A percentile compares a stretch with the other conserved stretches of the same genome.
phyloP scores from a whole-genome alignment of 148 eudicot species.

The Agrostemma githago region DNA sequence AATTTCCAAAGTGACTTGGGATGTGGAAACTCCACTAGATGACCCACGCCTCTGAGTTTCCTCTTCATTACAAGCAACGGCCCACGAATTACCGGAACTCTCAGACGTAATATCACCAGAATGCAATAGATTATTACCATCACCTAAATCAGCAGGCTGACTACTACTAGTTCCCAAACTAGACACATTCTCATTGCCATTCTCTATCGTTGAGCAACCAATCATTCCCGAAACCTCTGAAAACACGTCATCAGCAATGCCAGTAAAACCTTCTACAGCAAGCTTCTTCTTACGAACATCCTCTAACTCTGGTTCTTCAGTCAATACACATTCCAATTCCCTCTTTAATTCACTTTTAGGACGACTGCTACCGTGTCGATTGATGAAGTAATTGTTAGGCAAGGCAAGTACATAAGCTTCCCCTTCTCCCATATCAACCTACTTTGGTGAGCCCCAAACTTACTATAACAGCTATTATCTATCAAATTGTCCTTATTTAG shows the following conservation, averaged over 20 bases:
- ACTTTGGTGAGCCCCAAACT: conserved; percentile 13
- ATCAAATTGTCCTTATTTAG: conserved; percentile 11
- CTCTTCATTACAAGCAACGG: conserved; percentile 42
- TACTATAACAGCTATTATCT: neutral
- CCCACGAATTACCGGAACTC: conserved; percentile 49
- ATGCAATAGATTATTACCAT: conserved; percentile 35
- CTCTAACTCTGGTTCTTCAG: conserved; percentile 27
- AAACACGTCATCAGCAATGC: conserved; percentile 38
- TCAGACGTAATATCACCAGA: conserved; percentile 57
- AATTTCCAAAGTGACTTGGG: conserved; percentile 62
- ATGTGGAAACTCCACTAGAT: conserved; percentile 33
- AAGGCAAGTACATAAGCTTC: conserved; percentile 39
- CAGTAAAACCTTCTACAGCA: conserved; percentile 36
- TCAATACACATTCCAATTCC: conserved; percentile 36
- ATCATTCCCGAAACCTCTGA: conserved; percentile 69
- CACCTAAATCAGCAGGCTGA: conserved; percentile 31
- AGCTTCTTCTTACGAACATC: conserved; percentile 25
- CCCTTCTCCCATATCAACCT: conserved; percentile 54
- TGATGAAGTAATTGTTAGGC: conserved; percentile 29
- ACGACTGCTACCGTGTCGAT: conserved; percentile 10
- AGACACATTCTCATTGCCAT: conserved; percentile 33
- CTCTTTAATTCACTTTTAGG: conserved; percentile 40
- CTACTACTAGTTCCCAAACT: conserved; percentile 46
- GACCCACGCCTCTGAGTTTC: conserved; percentile 29
- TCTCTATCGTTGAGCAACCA: conserved; percentile 38